Evolutionary conservation across 768 basidiomycete species (phyloP).

Genomic region (Leccinum olivaceopallidum): DNA sequence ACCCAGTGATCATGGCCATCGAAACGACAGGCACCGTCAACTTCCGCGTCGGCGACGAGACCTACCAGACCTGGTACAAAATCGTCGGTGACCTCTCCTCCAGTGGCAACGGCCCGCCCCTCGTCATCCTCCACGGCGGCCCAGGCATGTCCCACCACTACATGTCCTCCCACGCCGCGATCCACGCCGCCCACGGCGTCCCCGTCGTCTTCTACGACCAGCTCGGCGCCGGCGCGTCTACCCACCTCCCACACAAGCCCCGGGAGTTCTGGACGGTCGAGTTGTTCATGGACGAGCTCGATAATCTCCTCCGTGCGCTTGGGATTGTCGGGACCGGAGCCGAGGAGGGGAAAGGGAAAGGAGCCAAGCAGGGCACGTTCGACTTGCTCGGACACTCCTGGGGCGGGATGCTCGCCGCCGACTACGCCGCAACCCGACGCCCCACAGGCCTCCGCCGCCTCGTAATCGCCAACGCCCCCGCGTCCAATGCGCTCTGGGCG

Average conservation of each 20-base stretch:
- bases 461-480: constrained; percentile 33
- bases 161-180: constrained; percentile 35
- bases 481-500: constrained; percentile 28
- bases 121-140: constrained; percentile 48
- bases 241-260: constrained; percentile 41
- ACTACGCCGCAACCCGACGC: constrained; percentile 38
- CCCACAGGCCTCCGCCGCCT: constrained; percentile 40
- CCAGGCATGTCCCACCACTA: constrained; percentile 36
- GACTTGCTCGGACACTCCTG: constrained; percentile 55
- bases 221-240: constrained; percentile 43
- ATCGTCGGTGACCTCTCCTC: constrained; percentile 39
- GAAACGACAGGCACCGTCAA: constrained; percentile 20
- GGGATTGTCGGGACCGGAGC: constrained; percentile 28
- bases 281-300: constrained; percentile 54
- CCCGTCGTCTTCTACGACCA: constrained; percentile 53
- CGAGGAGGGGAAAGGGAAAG: background rate
- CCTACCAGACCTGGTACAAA: constrained; percentile 43
- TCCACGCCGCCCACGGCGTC: constrained; percentile 28
- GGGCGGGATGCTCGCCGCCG: constrained; percentile 51
- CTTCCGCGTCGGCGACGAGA: constrained; percentile 19
- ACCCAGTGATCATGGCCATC: background rate
- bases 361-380: constrained; percentile 30
- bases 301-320: constrained; percentile 45
- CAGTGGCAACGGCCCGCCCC: background rate
- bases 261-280: constrained; percentile 44